These are phyloP conservation scores for Fusarium solani-melongenae DNA, from an alignment of 2,329 filamentous ascomycete genomes.

Conservation along the genomic window DNA sequence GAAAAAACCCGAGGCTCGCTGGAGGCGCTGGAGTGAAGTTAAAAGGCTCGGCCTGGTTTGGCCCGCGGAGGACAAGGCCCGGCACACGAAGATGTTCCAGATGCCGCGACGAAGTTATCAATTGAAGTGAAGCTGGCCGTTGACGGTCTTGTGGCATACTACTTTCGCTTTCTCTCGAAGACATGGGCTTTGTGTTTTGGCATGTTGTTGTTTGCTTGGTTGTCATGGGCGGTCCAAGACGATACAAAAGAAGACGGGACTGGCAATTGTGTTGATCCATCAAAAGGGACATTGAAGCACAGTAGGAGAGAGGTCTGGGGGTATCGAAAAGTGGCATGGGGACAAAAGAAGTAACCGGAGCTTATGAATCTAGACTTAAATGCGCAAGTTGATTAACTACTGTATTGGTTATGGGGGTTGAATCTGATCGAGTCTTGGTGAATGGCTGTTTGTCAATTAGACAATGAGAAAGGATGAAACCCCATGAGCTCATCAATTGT, in stretches of 20 bases:
- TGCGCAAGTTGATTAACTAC: constrained; percentile 33
- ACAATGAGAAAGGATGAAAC: not conserved
- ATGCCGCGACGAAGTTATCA: constrained; percentile 43
- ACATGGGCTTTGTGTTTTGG: constrained; percentile 37
- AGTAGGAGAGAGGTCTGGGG: constrained; percentile 15
- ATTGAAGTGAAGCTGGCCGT: constrained; percentile 45
- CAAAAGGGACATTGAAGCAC: constrained; percentile 29
- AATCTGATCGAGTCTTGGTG: not conserved
- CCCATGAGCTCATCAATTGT: not conserved
- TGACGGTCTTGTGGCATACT: constrained; percentile 42
- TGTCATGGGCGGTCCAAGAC: constrained; percentile 36
- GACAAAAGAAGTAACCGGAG: not conserved
- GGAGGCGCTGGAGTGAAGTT: constrained; percentile 38
- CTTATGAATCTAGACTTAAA: constrained; percentile 34
- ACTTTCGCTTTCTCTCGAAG: constrained; percentile 39
- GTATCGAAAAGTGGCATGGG: constrained; percentile 18
- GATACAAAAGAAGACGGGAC: constrained; percentile 37
- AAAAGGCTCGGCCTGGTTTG: constrained; percentile 35
- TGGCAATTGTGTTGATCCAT: constrained; percentile 23
- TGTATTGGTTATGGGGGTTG: not conserved
- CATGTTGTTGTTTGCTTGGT: constrained; percentile 33
- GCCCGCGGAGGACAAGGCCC: constrained; percentile 31
- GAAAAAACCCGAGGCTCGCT: constrained; percentile 20
- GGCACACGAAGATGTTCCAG: constrained; percentile 38
- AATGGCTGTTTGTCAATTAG: not conserved